These are phyloP conservation scores for Cordyceps tenuipes DNA, from an alignment of 2,329 filamentous ascomycete species.

Conservation along the genomic window DNA sequence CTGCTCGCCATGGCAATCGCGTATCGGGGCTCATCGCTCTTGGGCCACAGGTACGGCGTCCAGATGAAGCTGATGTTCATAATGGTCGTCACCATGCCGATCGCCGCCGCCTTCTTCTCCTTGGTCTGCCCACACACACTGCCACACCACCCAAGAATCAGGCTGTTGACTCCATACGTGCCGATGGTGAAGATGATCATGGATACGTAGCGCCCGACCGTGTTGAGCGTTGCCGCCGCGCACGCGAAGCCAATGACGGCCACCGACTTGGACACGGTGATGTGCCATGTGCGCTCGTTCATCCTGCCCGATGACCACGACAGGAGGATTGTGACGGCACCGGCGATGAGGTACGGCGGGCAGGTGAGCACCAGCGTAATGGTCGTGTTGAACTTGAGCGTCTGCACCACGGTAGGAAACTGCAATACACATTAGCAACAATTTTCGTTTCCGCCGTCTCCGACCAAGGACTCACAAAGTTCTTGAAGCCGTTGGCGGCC, in stretches of 20 bases:
- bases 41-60: constrained; percentile 34
- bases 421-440: not conserved
- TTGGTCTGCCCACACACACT: constrained; percentile 32
- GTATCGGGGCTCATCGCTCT: constrained; percentile 31
- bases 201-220: constrained; percentile 21
- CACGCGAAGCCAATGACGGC: constrained; percentile 32
- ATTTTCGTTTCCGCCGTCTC: not conserved
- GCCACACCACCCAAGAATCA: constrained; percentile 31
- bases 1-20: constrained; percentile 26
- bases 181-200: constrained; percentile 26
- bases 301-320: constrained; percentile 29
- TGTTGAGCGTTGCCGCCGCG: constrained; percentile 19
- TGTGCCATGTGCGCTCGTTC: constrained; percentile 37
- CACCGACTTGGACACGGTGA: constrained; percentile 30
- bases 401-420: constrained; percentile 35
- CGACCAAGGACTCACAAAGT: constrained; percentile 20
- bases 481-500: constrained; percentile 38
- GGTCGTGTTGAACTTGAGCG: constrained; percentile 37
- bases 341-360: constrained; percentile 25
- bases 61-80: constrained; percentile 28
- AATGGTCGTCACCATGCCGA: constrained; percentile 23
- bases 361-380: constrained; percentile 41
- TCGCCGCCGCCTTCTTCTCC: constrained; percentile 35
- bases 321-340: constrained; percentile 17
- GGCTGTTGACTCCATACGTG: constrained; percentile 28